Evolutionary conservation across 345 rosid genomes (phyloP), one percentile per base, ranked within the genome.

Genomic region (Camelina laxa): DNA sequence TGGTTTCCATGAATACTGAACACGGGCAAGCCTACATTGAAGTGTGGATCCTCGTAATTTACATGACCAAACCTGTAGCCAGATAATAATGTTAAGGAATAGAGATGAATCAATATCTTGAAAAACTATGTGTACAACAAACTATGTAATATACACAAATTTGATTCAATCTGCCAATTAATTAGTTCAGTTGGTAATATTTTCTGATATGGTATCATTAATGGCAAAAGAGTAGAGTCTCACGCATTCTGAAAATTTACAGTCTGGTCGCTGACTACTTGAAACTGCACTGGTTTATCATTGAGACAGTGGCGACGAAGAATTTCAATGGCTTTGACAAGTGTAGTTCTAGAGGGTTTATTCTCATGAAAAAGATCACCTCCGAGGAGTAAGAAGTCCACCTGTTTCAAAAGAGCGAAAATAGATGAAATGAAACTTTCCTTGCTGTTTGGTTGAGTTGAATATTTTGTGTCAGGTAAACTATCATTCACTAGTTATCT

Each of bases 321-420:
- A 84, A 92, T 95, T 84, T 95, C 99, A 74, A 92, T 95, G 74
- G 96, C 85, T 86, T 87, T 95, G 24, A 95, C 96, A 50, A 95
- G 83, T 67, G 98, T 95, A 9, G 97, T 76, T 85, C 99, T 84
- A 14, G 99, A 95, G 69, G 99, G 99, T 84, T 92, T 95, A 75
- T 95, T 92, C 87, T 95, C 99, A 76, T 95, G 99, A 79, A 92
- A 95, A 78, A 95, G 98, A 80, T 95, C 99, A 27, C 99, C 99
- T 60, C 98, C 99, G 3, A 95, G 89, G 50, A 95, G 96, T 60
- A 95, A 56, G 73, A 95, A 88, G 79, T 92, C 99, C 76, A 92
- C 99, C 98, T 94, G 79, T 74, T 48, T 62, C 31, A 67, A 62
- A 60, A 67, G 33, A 35, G 30, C 41, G 13, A 62, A 12, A 48